Evolutionary conservation across 495 filamentous ascomycete species (phyloP).

Genomic region (Pyrenopolyporus hunteri): DNA sequence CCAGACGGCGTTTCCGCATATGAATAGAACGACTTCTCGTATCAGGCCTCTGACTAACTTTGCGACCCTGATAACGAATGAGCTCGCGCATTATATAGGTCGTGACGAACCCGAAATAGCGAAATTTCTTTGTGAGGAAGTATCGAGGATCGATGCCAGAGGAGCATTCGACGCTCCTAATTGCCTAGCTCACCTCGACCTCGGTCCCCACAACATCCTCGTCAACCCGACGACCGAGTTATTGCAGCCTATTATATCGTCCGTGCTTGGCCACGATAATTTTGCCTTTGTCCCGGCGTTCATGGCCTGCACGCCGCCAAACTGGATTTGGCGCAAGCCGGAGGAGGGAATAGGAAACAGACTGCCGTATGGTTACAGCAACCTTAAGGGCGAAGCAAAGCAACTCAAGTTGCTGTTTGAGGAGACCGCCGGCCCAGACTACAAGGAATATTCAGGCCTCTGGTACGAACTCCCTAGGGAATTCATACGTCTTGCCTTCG

Average conservation of each 20-base stretch:
- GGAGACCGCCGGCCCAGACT: no score
- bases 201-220: conserved; percentile 10
- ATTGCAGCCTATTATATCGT: conserved; percentile 1
- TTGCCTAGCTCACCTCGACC: conserved; percentile 11
- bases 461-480: no score
- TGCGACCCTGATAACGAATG: no score
- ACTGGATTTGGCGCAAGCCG: neutral
- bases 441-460: no score
- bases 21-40: neutral
- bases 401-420: conserved; percentile 52
- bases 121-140: neutral
- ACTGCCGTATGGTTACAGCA: neutral
- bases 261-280: conserved; percentile 7
- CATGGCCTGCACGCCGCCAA: conserved; percentile 6
- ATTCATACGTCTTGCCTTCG: no score
- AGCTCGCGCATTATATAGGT: no score
- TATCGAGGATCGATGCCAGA: neutral
- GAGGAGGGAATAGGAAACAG: neutral
- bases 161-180: neutral
- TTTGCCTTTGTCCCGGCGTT: conserved; percentile 3
- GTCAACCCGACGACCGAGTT: neutral
- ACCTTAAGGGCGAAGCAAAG: neutral
- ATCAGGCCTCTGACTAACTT: no score
- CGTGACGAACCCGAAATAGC: no score
- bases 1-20: neutral